A percentile compares a stretch with the other conserved stretches of the same genome.
Conservation (phyloP, 2,329 filamentous ascomycete genomes). For the Ascochyta clinopodiicola region DNA sequence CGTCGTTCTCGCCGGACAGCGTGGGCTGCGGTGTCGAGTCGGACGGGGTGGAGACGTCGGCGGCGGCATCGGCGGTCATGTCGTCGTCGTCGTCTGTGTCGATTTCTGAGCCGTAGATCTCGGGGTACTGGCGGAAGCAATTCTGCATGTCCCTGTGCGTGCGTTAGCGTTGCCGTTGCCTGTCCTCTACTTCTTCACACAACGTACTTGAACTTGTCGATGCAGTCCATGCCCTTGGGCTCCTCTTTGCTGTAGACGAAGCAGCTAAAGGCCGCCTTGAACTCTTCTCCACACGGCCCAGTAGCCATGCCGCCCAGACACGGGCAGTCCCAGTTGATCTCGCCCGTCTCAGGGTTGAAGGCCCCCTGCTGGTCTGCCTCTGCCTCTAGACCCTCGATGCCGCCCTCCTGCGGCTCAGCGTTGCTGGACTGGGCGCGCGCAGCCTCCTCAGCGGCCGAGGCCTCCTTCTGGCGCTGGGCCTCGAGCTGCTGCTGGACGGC, state of each 20-base stretch:
- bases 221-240: slow-evolving; percentile 96
- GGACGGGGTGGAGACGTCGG: not conserved
- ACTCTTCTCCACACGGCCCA: slow-evolving; percentile 93
- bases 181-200: too few species aligned
- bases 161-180: slow-evolving; percentile 1
- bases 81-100: slow-evolving; percentile 77
- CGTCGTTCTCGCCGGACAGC: slow-evolving; percentile 1
- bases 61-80: slow-evolving; percentile 32
- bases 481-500: slow-evolving; percentile 40
- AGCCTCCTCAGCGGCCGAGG: slow-evolving; percentile 10
- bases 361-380: slow-evolving; percentile 88
- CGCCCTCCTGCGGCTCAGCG: slow-evolving; percentile 29
- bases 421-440: slow-evolving; percentile 21
- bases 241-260: slow-evolving; percentile 96
- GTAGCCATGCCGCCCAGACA: slow-evolving; percentile 97
- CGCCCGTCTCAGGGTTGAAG: slow-evolving; percentile 97
- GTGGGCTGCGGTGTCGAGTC: slow-evolving; percentile 1
- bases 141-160: slow-evolving; percentile 85
- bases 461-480: slow-evolving; percentile 33
- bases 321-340: slow-evolving; percentile 99
- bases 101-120: slow-evolving; percentile 89
- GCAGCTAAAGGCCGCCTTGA: slow-evolving; percentile 95
- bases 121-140: slow-evolving; percentile 91
- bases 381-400: slow-evolving; percentile 70
- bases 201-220: slow-evolving; percentile 93